phyloP scores from a whole-genome alignment of 495 filamentous ascomycete genomes.

The Hypoxylon cercidicola region DNA sequence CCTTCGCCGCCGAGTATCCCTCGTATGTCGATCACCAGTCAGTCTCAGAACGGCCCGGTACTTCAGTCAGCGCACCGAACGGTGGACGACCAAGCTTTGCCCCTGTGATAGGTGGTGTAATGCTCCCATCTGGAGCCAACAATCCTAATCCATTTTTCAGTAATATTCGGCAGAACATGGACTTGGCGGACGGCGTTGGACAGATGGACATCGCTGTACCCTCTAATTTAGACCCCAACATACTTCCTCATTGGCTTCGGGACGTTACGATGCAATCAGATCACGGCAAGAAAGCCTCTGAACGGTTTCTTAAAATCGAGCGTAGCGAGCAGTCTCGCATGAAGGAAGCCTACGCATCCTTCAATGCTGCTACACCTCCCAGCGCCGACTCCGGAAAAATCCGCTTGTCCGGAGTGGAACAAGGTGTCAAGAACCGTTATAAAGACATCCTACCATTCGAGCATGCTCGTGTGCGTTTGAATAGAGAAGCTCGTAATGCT shows the following conservation, averaged over 20 bases:
- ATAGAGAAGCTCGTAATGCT: constrained; percentile 71
- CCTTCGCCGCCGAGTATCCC: constrained; percentile 60
- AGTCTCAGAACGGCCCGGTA: constrained; percentile 51
- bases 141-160: constrained; percentile 90
- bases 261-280: constrained; percentile 72
- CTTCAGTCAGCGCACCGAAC: constrained; percentile 52
- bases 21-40: constrained; percentile 59
- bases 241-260: constrained; percentile 81
- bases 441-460: constrained; percentile 99
- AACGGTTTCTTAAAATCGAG: constrained; percentile 86
- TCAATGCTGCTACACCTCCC: constrained; percentile 51
- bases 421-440: constrained; percentile 94
- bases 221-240: constrained; percentile 60
- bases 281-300: constrained; percentile 80
- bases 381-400: constrained; percentile 38
- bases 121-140: constrained; percentile 73
- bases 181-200: constrained; percentile 91
- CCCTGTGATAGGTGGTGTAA: constrained; percentile 87
- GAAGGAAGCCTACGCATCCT: constrained; percentile 82
- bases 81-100: constrained; percentile 62
- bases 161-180: constrained; percentile 97
- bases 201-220: constrained; percentile 84
- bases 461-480: constrained; percentile 85
- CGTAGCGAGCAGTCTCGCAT: constrained; percentile 87
- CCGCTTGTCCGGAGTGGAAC: constrained; percentile 88